Evolutionary conservation across 73 alveolate genomes (phyloP).

Genomic region (Loxodes magnus): DNA sequence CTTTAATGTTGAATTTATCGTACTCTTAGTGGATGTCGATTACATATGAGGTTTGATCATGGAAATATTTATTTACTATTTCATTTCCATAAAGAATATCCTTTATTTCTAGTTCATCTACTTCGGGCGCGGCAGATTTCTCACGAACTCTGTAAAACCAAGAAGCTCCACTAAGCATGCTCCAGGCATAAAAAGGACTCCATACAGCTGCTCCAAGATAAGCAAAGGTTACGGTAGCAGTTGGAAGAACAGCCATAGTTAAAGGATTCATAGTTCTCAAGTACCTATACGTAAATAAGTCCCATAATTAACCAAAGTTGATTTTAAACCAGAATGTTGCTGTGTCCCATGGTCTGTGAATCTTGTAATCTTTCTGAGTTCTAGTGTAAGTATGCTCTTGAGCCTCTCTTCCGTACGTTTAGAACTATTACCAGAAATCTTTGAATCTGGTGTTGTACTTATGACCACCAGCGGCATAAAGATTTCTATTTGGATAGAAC

Average conservation of each 20-base stretch:
- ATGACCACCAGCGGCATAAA: conserved; percentile 15
- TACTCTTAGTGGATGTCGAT: conserved; percentile 8
- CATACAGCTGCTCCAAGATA: neutral
- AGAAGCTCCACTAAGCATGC: neutral
- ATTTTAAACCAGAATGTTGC: conserved; percentile 8
- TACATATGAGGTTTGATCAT: conserved; percentile 6
- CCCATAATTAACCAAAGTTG: conserved; percentile 10
- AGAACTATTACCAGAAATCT: neutral
- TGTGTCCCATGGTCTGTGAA: conserved; percentile 17
- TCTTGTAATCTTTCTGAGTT: conserved; percentile 5
- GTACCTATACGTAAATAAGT: conserved; percentile 11
- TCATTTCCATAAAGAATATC: conserved; percentile 11
- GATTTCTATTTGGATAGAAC: conserved; percentile 8
- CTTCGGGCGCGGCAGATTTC: conserved; percentile 4
- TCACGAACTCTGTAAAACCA: conserved; percentile 4
- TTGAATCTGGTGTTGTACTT: conserved; percentile 11
- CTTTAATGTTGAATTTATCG: conserved; percentile 4
- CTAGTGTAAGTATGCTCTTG: conserved; percentile 11
- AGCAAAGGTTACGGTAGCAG: conserved; percentile 5
- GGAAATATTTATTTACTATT: conserved; percentile 8
- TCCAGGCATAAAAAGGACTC: neutral
- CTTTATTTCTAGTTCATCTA: conserved; percentile 9
- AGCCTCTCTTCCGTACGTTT: conserved; percentile 10
- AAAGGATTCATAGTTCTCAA: conserved; percentile 6
- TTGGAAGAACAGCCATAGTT: conserved; percentile 8